Conservation (phyloP, 495 filamentous ascomycete genomes). For the Penicilliopsis zonata region DNA sequence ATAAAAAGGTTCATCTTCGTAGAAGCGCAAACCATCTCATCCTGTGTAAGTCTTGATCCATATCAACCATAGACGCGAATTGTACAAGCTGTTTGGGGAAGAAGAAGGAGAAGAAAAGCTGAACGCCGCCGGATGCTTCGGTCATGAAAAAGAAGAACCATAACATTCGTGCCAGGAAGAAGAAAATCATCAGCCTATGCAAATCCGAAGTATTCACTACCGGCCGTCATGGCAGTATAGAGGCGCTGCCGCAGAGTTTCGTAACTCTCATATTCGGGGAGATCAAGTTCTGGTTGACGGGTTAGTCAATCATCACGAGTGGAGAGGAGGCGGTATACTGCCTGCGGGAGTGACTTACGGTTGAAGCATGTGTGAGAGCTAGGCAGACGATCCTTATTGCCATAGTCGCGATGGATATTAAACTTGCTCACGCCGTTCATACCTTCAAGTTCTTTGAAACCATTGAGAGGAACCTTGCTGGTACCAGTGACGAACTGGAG, state of each 20-base stretch:
- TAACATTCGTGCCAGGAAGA: slow-evolving; percentile 3
- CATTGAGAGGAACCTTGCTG: slow-evolving; percentile 96
- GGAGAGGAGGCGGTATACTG: not conserved
- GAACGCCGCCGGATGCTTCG: slow-evolving; percentile 41
- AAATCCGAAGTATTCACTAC: slow-evolving; percentile 97
- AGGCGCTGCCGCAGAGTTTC: slow-evolving; percentile 77
- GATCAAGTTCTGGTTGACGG: slow-evolving; percentile 70
- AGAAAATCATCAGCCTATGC: slow-evolving; percentile 41
- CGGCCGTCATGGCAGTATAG: slow-evolving; percentile 88
- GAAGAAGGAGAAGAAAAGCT: slow-evolving; percentile 14
- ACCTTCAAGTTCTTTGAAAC: slow-evolving; percentile 97
- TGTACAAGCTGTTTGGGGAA: slow-evolving; percentile 8
- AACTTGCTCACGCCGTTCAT: slow-evolving; percentile 98
- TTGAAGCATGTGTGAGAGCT: slow-evolving; percentile 99
- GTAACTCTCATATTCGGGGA: slow-evolving; percentile 97
- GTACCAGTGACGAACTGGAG: slow-evolving; percentile 98
- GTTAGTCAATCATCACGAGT: slow-evolving; percentile 17
- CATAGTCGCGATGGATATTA: slow-evolving; percentile 98
- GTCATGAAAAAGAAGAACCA: slow-evolving; percentile 10
- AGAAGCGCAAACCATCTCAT: slow-evolving; percentile 5
- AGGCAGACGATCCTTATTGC: slow-evolving; percentile 91
- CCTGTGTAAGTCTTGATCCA: too few species aligned
- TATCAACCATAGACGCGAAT: slow-evolving; percentile 5
- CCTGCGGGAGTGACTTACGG: slow-evolving; percentile 78
- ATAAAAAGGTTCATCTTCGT: too few species aligned